A percentile compares a stretch with the other conserved stretches of the same genome.
phyloP scores from a whole-genome alignment of 257 asterid genomes.

The Buddleja alternifolia region DNA sequence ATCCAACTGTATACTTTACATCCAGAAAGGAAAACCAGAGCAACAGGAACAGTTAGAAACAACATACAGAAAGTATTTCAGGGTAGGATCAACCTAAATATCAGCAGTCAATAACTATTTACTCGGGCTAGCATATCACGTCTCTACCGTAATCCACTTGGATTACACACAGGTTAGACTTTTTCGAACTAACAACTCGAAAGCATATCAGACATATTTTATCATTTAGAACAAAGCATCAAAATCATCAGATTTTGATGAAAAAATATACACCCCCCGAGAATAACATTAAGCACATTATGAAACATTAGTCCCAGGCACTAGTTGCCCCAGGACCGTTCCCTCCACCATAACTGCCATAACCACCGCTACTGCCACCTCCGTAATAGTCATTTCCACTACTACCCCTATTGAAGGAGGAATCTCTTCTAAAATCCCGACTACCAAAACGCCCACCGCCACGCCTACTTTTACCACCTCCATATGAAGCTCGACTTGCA shows the following conservation, averaged over 20 bases:
- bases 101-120: conserved; percentile 21
- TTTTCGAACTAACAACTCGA: conserved; percentile 19
- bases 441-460: conserved; percentile 82
- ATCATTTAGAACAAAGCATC: conserved; percentile 25
- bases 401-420: conserved; percentile 48
- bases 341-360: conserved; percentile 46
- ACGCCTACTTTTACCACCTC: conserved; percentile 59
- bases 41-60: background rate
- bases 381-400: conserved; percentile 47
- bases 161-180: conserved; percentile 29
- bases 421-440: conserved; percentile 78
- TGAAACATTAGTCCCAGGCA: conserved; percentile 65
- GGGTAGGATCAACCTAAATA: conserved; percentile 7
- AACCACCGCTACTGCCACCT: conserved; percentile 40
- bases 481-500: conserved; percentile 66
- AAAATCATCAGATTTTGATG: conserved; percentile 33
- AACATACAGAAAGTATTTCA: conserved; percentile 5
- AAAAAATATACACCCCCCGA: conserved; percentile 33
- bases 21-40: background rate
- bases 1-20: background rate
- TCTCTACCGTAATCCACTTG: conserved; percentile 35
- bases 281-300: conserved; percentile 10
- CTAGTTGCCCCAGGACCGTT: conserved; percentile 49
- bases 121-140: conserved; percentile 25
- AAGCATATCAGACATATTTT: conserved; percentile 19